These are phyloP conservation scores for Platanus orientalis DNA, from an alignment of 164 flowering plant genomes.

Conservation along the genomic window DNA sequence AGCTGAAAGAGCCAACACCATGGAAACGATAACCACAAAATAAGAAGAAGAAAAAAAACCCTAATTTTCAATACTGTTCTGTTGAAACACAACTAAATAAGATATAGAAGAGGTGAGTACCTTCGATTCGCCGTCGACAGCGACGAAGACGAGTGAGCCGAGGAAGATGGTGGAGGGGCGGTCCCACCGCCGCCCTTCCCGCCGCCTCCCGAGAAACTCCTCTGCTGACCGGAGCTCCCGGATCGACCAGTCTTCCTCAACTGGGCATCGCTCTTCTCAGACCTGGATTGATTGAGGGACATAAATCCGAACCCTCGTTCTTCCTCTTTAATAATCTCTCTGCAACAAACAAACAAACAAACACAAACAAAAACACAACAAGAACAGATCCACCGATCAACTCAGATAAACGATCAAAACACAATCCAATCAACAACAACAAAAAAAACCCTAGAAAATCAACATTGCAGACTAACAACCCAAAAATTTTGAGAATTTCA, in stretches of 20 bases:
- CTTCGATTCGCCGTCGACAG: constrained; percentile 28
- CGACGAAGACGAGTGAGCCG: constrained; percentile 22
- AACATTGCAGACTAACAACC: not conserved
- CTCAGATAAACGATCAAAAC: not conserved
- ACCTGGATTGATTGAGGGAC: constrained; percentile 81
- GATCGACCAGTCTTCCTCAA: constrained; percentile 40
- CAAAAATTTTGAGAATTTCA: not conserved
- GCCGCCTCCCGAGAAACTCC: constrained; percentile 39
- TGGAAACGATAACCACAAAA: not conserved
- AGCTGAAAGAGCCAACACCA: constrained; percentile 27
- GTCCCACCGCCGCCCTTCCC: constrained; percentile 49
- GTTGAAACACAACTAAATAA: not conserved
- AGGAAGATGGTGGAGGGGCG: constrained; percentile 37
- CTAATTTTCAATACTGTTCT: not conserved
- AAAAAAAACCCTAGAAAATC: constrained; percentile 15
- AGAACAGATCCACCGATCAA: constrained; percentile 13
- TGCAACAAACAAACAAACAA: constrained; percentile 11
- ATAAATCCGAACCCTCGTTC: constrained; percentile 49
- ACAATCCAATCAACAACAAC: not conserved
- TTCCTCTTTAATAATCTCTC: constrained; percentile 9
- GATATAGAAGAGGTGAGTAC: constrained; percentile 23
- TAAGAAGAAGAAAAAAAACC: not conserved
- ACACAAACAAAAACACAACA: not conserved
- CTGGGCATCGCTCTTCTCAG: constrained; percentile 56
- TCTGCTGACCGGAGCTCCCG: constrained; percentile 40